Evolutionary conservation across 805 yeast species (phyloP).

Genomic region (Candida insectalens): DNA sequence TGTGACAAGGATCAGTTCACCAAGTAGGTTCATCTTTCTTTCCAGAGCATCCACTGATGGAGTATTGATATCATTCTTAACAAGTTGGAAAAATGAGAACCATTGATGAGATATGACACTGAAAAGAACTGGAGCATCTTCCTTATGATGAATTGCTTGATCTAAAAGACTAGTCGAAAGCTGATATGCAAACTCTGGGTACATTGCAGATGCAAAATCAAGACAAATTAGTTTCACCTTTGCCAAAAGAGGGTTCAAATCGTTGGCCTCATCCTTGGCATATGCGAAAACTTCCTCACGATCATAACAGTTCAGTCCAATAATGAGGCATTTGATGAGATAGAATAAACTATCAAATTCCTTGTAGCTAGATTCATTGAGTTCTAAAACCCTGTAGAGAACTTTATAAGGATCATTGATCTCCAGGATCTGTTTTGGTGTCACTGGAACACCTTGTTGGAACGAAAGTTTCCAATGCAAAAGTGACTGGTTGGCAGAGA

Average conservation of each 20-base stretch:
- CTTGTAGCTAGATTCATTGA: constrained; percentile 42
- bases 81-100: constrained; percentile 69
- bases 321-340: constrained; percentile 30
- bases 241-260: constrained; percentile 19
- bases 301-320: constrained; percentile 25
- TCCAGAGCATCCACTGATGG: constrained; percentile 7
- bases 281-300: constrained; percentile 5
- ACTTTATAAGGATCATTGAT: constrained; percentile 16
- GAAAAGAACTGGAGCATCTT: constrained; percentile 6
- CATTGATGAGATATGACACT: constrained; percentile 32
- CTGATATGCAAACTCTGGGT: constrained; percentile 49
- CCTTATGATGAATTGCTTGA: constrained; percentile 7
- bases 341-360: constrained; percentile 31
- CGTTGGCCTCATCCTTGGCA: constrained; percentile 4
- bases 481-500: constrained; percentile 14
- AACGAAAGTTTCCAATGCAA: constrained; percentile 22
- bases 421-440: constrained; percentile 18
- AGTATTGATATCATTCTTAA: constrained; percentile 32
- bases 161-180: constrained; percentile 31
- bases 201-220: constrained; percentile 55
- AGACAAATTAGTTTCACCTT: constrained; percentile 37
- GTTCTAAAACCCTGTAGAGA: constrained; percentile 31
- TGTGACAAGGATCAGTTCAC: constrained; percentile 40
- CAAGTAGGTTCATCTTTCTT: constrained; percentile 43
- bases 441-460: constrained; percentile 19